Percentiles rank a stretch among this genome's conserved stretches.
These are phyloP conservation scores for Septoria linicola DNA, from an alignment of 2,329 filamentous ascomycete species.

Conservation along the genomic window DNA sequence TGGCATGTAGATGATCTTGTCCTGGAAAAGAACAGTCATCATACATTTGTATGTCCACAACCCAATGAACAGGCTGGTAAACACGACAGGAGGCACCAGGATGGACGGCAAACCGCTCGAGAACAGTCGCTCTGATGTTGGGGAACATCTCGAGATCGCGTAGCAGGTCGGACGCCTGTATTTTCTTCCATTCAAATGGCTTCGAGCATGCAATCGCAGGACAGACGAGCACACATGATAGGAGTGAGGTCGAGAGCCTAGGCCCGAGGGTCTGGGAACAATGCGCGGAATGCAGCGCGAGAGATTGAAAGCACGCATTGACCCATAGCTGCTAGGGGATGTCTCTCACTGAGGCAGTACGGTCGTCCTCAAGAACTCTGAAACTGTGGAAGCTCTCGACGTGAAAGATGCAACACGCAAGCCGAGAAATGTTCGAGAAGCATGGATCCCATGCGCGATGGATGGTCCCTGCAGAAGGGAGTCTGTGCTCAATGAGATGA, in stretches of 20 bases:
- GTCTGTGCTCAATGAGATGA: no score
- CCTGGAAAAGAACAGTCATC: slow-evolving; percentile 75
- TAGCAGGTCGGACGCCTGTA: no score
- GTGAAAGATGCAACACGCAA: no score
- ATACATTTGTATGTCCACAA: slow-evolving; percentile 66
- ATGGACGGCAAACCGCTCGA: slow-evolving; percentile 42
- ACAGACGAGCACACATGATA: neutral
- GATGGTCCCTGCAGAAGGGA: no score
- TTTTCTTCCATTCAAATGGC: neutral
- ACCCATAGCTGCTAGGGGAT: neutral
- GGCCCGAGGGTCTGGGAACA: neutral
- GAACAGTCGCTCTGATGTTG: neutral
- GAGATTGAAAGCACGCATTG: neutral
- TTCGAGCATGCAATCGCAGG: neutral
- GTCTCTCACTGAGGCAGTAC: neutral
- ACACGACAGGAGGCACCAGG: slow-evolving; percentile 66
- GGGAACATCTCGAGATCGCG: neutral
- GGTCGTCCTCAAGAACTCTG: neutral
- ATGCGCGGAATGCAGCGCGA: neutral
- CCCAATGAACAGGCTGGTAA: slow-evolving; percentile 62
- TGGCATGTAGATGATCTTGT: slow-evolving; percentile 80
- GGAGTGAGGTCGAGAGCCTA: neutral
- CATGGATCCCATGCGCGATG: neutral
- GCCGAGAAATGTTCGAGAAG: neutral
- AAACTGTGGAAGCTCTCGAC: neutral